Base-by-base conservation (phyloP, 352 stramenopile species). In the Phytopythium cucurbitacearum region DNA sequence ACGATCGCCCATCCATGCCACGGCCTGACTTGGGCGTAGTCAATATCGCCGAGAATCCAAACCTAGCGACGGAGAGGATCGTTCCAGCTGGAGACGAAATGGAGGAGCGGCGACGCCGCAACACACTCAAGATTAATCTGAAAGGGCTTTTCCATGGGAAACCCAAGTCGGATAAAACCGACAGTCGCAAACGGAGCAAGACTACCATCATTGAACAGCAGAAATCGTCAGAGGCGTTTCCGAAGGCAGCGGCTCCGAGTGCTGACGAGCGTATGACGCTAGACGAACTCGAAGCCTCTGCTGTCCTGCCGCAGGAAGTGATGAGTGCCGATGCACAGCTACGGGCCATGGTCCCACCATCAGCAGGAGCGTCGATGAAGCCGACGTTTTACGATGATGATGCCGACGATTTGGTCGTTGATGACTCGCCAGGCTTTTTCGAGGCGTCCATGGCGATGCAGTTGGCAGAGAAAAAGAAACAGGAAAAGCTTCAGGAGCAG, bases 401-500 rank as follows among this genome's bases (percentile, higher is more conserved):
- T 42, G 75, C 51, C 5, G 76, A 88, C 32, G 65, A 82, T 13
- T 34, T 79, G 3, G 73, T 91, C 2, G 65, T 85, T 45, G 78
- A 91, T 36, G 68, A 89, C 37, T 66, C 65, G 0, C 74, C 78
- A 21, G 72, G 76, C 3, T 89, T 78, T 42, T 88, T 87, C 50
- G 77, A 87, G 35, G 58, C 59, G 36, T 65, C 56, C 2, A 52
- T 55, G 35, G 57, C 44, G 0, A 52, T 69, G 52, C 61, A 54
- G 48, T 39, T 59, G 35, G 59, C 54, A 7, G 57, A 73, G 37
- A 48, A 46, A 5, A 60, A 62, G 43, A 65, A 60, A 15, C 46
- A 77, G 33, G 59, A 73, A 36, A 37, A 60, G 37, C 51, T 64
- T 28, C 50, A 66, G n/a, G 39, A 47, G 13, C 67, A 67, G 28